Percentiles rank a stretch among this genome's conserved stretches.
These are phyloP conservation scores for Candida ortonii DNA, from an alignment of 805 yeast species.

Conservation along the genomic window DNA sequence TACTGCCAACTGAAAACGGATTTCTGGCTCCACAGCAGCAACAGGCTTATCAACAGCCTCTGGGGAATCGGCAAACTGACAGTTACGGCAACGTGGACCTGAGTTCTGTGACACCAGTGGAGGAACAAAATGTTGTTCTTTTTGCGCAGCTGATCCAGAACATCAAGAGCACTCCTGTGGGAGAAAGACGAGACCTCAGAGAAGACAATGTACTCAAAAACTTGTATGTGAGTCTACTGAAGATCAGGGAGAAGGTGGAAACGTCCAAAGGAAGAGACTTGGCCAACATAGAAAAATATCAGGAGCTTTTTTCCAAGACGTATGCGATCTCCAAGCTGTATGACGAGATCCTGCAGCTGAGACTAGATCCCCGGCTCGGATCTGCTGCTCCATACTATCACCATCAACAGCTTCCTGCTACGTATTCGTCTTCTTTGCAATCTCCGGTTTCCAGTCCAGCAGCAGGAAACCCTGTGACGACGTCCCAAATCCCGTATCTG, in stretches of 20 bases:
- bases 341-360: slow-evolving; percentile 65
- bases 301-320: slow-evolving; percentile 75
- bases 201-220: slow-evolving; percentile 52
- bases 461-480: too few species aligned
- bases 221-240: slow-evolving; percentile 56
- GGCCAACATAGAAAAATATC: slow-evolving; percentile 59
- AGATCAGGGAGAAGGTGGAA: slow-evolving; percentile 68
- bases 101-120: slow-evolving; percentile 50
- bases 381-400: slow-evolving; percentile 2
- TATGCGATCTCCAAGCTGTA: slow-evolving; percentile 74
- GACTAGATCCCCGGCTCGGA: slow-evolving; percentile 33
- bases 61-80: too few species aligned
- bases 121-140: slow-evolving; percentile 65
- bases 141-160: slow-evolving; percentile 66
- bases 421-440: slow-evolving; percentile 2
- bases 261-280: slow-evolving; percentile 54
- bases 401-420: slow-evolving; percentile 3
- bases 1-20: slow-evolving; percentile 13
- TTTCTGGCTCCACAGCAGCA: not conserved
- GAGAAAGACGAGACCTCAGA: slow-evolving; percentile 31
- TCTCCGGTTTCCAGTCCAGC: too few species aligned
- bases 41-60: not conserved
- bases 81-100: slow-evolving; percentile 5
- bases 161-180: slow-evolving; percentile 42
- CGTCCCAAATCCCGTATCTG: too few species aligned